Evolutionary conservation across 768 basidiomycete genomes (phyloP).

Genomic region (Panaeolus cyanescens): DNA sequence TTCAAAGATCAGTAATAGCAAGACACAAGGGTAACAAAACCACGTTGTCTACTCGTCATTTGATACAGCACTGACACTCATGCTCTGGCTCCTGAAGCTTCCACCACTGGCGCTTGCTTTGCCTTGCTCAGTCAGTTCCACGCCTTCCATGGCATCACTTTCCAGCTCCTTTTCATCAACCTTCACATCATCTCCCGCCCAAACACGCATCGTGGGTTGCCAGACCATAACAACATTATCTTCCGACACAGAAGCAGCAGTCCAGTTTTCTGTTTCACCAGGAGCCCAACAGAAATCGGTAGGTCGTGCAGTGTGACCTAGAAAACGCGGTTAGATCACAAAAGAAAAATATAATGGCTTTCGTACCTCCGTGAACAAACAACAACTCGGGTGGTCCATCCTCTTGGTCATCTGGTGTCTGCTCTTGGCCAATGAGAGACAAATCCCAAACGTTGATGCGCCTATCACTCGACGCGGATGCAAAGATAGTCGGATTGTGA

Average conservation of each 20-base stretch:
- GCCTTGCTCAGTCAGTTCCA: constrained; percentile 45
- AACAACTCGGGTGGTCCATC: constrained; percentile 96
- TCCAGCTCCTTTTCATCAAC: constrained; percentile 87
- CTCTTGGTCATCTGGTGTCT: constrained; percentile 97
- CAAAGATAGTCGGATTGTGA: constrained; percentile 88
- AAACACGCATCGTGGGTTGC: constrained; percentile 94
- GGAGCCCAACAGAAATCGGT: constrained; percentile 98
- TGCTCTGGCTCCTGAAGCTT: constrained; percentile 57
- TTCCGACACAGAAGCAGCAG: constrained; percentile 84
- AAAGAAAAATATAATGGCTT: constrained; percentile 10
- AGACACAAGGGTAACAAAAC: background rate
- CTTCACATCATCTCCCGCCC: constrained; percentile 87
- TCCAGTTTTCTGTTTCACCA: constrained; percentile 80
- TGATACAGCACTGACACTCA: constrained; percentile 58
- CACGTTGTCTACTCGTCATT: constrained; percentile 49
- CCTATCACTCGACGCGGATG: constrained; percentile 92
- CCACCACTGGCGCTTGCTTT: constrained; percentile 36
- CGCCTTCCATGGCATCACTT: constrained; percentile 74
- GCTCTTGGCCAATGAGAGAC: constrained; percentile 88
- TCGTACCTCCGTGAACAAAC: constrained; percentile 91
- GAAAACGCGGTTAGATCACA: constrained; percentile 7
- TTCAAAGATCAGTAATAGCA: background rate
- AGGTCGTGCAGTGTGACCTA: constrained; percentile 86
- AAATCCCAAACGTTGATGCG: constrained; percentile 96
- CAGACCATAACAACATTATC: constrained; percentile 98